phyloP scores from a whole-genome alignment of 2,329 filamentous ascomycete species.

The Didymella exigua region DNA sequence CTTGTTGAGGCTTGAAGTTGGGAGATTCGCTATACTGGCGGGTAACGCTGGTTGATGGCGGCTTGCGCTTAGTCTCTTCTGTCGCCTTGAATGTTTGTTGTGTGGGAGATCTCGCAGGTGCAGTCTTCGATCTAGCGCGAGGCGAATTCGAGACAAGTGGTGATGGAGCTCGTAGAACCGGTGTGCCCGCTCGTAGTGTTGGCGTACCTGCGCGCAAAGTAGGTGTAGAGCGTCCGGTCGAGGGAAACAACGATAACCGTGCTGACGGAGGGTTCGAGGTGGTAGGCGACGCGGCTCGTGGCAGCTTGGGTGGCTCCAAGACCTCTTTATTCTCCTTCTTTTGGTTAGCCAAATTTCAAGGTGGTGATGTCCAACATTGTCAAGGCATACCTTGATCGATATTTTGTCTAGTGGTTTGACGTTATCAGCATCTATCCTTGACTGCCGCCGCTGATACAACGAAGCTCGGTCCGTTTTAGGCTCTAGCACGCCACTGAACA shows the following conservation, averaged over 20 bases:
- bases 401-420: slow-evolving; percentile 43
- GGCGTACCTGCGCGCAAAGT: slow-evolving; percentile 7
- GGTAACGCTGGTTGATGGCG: slow-evolving; percentile 9
- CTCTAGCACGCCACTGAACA: slow-evolving; percentile 80
- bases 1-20: slow-evolving; percentile 20
- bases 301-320: slow-evolving; percentile 26
- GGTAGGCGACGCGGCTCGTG: slow-evolving; percentile 43
- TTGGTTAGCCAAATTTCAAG: slow-evolving; percentile 3
- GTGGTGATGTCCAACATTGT: slow-evolving; percentile 3
- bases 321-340: slow-evolving; percentile 24
- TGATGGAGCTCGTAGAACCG: slow-evolving; percentile 33
- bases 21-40: slow-evolving; percentile 18
- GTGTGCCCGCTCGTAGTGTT: slow-evolving; percentile 17
- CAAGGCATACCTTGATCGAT: slow-evolving; percentile 37
- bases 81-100: slow-evolving; percentile 27
- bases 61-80: slow-evolving; percentile 11
- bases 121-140: slow-evolving; percentile 36
- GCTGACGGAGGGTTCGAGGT: slow-evolving; percentile 35
- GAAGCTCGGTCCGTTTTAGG: slow-evolving; percentile 34
- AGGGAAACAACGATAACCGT: slow-evolving; percentile 43
- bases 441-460: slow-evolving; percentile 45
- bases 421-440: slow-evolving; percentile 42
- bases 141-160: slow-evolving; percentile 27
- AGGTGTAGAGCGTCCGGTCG: slow-evolving; percentile 22
- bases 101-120: slow-evolving; percentile 38